These are phyloP conservation scores for Geranium brycei DNA, from an alignment of 345 rosid genomes.

Conservation along the genomic window DNA sequence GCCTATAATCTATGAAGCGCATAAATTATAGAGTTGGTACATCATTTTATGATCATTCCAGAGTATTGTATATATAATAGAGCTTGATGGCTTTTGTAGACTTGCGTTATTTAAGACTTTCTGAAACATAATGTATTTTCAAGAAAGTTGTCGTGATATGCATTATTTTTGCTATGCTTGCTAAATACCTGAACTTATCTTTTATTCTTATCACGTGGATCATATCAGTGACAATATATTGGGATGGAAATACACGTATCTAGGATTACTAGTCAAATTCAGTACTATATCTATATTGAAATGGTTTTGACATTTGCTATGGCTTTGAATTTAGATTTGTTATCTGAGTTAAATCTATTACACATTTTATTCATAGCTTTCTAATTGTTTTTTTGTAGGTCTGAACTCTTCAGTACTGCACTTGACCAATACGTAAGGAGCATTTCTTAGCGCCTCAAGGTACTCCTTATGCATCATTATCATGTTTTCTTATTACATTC, in stretches of 20 bases:
- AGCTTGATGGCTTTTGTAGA: too few species aligned
- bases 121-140: neutral
- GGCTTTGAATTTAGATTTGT: neutral
- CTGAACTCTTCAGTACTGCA: slow-evolving; percentile 52
- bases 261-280: too few species aligned
- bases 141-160: neutral
- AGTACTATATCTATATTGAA: too few species aligned
- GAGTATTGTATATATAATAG: neutral
- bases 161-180: neutral
- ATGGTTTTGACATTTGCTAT: too few species aligned
- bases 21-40: too few species aligned
- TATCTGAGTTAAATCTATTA: neutral
- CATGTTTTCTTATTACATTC: too few species aligned
- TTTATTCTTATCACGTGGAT: too few species aligned
- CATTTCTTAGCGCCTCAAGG: slow-evolving; percentile 31
- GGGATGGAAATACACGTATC: neutral
- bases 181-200: too few species aligned
- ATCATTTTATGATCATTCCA: too few species aligned
- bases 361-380: neutral
- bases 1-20: too few species aligned
- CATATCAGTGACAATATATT: neutral
- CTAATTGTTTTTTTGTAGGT: slow-evolving; percentile 27
- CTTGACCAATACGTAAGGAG: slow-evolving; percentile 77
- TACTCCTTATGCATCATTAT: too few species aligned
- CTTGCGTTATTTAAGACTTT: neutral